Evolutionary conservation across 371 early-diverging fungal genomes (phyloP), one percentile per base, ranked within the genome.

Genomic region (Mucor velutinosus): DNA sequence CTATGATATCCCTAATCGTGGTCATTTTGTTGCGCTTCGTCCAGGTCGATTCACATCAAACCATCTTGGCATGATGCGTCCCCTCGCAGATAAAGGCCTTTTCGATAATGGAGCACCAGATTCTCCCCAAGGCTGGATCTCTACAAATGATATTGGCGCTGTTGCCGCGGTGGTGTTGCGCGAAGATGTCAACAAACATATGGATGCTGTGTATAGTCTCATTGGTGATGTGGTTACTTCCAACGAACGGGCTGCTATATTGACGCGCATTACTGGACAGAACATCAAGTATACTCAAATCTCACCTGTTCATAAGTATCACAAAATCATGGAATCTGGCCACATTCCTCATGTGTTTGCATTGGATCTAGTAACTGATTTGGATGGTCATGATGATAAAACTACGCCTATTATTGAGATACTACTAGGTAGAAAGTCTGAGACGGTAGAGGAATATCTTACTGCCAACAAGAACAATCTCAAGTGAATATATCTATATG

Each of bases 31-130:
- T 1, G 45, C 79, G 0, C 67, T 81, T 6, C 73, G 81, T n/a
- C 81, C 81, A 3, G 62, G 62, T 43, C 57, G 60, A 0, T 81
- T 81, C 69, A 74, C 76, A 71, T 62, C 76, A 11, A 80, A 80
- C 45, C 15, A 60, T 4, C n/a, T 71, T 8, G 21, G 55, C 47
- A 30, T 60, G 45, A 25, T 25, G 27, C 53, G 51, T 29, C 33
- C 58, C 10, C 6, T 47, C 21, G 14, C 58, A 6, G 45, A 51
- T 33, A 39, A 30, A 8, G 12, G 29, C 17, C 23, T 70, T 6
- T 67, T 37, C 33, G 74, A 68, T 39, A 56, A 30, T 0, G 3
- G 12, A 3, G 70, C 66, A 2, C 35, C 41, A 0, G 66, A 79
- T 23, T 14, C 19, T 2, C 4, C 11, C 0, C 25, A 55, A 4